Base-by-base conservation (phyloP, 768 basidiomycete species). In the Tulasnella sp. region DNA sequence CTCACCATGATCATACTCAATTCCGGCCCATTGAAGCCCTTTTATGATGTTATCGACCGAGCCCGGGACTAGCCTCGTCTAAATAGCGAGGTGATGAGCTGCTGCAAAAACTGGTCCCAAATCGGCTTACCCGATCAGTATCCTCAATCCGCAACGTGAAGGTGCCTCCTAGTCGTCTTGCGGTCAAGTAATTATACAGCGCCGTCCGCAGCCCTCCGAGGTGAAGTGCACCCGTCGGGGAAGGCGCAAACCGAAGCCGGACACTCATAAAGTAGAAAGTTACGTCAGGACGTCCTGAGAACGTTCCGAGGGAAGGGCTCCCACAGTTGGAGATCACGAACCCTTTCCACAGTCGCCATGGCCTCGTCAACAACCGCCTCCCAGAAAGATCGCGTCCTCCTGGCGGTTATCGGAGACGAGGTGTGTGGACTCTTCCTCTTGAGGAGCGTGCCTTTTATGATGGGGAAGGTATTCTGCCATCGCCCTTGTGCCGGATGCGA, bases 381-480 rank as follows among this genome's bases (percentile, higher is more conserved):
- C 5, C 60, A 63, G 37, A 72, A 69, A 61, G 72, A 94, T 70
- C 79, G 94, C 55, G 85, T 77, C 60, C 73, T 98, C 39, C 78
- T 99, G 39, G 94, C 96, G 32, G 90, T 93, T 67, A 98, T 99
- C 63, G 96, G 94, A 37, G 96, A 98, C 69, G 96, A 99, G 75
- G 94, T 93, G 62, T 55, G 73, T 63, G 45, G 25, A 23, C 14
- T 23, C 29, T 49, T 37, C 19, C 40, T 57, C 41, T 23, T 14
- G 19, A 19, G 31, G 19, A n/a, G 19, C 11, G 39, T 15, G 35
- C 58, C 62, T 65, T 39, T 64, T 45, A 43, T 45, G 15, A 23
- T 39, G 32, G 36, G 34, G 40, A 14, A 9, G 29, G 7, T 43
- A 27, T 32, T 41, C n/a, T 11, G 12, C n/a, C 32, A 25, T 36